Conservation (phyloP, 345 rosid genomes). For the Anastatica hierochuntica region DNA sequence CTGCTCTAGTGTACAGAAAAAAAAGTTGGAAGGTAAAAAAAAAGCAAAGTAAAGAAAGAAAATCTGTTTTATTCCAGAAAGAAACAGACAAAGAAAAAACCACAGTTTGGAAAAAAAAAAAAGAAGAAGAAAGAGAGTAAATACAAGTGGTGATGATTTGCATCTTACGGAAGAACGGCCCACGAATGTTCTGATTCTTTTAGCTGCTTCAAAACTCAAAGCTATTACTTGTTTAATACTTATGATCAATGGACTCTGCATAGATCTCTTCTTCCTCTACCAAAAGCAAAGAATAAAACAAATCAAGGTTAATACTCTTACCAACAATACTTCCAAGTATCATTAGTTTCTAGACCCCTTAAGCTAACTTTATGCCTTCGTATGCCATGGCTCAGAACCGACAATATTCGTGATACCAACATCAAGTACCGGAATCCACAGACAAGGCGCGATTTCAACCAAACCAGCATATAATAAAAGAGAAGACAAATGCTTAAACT, state of each 20-base stretch:
- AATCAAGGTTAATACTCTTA: conserved; percentile 1
- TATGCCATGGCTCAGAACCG: conserved; percentile 12
- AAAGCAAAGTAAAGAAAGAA: not conserved
- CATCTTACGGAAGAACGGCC: conserved; percentile 8
- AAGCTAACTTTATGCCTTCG: not conserved
- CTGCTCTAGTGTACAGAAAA: not conserved
- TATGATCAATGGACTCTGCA: not conserved
- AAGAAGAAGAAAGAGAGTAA: conserved; percentile 6
- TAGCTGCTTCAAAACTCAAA: conserved; percentile 13
- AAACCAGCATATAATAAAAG: not conserved
- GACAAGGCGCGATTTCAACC: not conserved
- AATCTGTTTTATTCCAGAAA: conserved; percentile 7
- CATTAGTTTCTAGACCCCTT: too few species aligned
- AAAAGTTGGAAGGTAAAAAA: not conserved
- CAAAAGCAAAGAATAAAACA: too few species aligned
- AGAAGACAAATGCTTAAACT: not conserved
- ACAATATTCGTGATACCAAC: conserved; percentile 11
- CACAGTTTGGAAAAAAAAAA: too few species aligned
- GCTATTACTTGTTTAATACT: conserved; percentile 6
- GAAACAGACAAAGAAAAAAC: not conserved
- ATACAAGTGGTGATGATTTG: conserved; percentile 3
- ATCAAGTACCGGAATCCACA: not conserved
- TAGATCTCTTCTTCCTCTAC: too few species aligned
- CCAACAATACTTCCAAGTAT: too few species aligned
- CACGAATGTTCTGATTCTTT: conserved; percentile 2